These are phyloP conservation scores for Atalantia buxifolia DNA, from an alignment of 345 rosid species.

Conservation along the genomic window DNA sequence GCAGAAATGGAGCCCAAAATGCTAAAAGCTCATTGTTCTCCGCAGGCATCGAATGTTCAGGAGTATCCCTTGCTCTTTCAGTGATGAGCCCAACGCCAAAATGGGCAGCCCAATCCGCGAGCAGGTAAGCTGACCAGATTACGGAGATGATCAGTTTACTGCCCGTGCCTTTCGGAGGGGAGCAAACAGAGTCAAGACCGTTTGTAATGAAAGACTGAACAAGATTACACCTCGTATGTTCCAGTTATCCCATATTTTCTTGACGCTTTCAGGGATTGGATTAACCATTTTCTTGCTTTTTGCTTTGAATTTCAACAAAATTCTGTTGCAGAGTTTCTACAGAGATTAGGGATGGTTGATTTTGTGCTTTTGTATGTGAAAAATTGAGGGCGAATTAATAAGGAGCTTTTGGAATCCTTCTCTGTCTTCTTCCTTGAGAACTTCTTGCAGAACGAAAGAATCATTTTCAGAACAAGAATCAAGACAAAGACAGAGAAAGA, in stretches of 20 bases:
- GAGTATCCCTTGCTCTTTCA: no score
- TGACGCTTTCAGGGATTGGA: constrained; percentile 1
- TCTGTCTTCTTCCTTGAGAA: no score
- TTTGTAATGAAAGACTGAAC: constrained; percentile 53
- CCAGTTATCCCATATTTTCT: constrained; percentile 45
- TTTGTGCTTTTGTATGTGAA: no score
- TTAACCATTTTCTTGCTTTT: neutral
- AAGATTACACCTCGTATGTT: constrained; percentile 53
- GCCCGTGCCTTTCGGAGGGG: constrained; percentile 48
- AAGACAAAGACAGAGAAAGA: no score
- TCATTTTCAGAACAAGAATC: no score
- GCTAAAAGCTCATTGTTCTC: constrained; percentile 32
- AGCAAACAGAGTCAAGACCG: constrained; percentile 43
- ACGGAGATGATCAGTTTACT: constrained; percentile 27
- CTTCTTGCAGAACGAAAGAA: no score
- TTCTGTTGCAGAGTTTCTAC: no score
- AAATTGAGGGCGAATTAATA: no score
- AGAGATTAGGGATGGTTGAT: no score
- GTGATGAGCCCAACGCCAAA: constrained; percentile 50
- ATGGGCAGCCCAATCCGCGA: constrained; percentile 60
- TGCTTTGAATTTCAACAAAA: no score
- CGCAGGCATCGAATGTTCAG: neutral
- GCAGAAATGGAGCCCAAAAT: constrained; percentile 71
- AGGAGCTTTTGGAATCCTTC: no score
- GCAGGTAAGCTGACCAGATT: constrained; percentile 57